Evolutionary conservation across 805 yeast species (phyloP).

Genomic region (Lipomyces starkeyi): DNA sequence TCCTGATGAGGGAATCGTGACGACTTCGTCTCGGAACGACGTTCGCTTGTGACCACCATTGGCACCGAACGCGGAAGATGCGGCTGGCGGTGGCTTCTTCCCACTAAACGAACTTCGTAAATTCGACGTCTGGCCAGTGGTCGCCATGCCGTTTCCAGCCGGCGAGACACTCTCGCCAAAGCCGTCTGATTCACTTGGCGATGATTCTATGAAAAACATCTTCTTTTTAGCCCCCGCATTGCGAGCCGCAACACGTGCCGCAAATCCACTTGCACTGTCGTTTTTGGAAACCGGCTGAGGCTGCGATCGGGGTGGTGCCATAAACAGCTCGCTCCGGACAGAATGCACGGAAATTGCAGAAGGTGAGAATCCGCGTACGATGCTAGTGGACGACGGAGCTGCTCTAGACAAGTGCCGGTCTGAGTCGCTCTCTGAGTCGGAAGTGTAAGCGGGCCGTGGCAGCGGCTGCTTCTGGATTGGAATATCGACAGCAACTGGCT

Average conservation of each 20-base stretch:
- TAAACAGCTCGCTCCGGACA: constrained; percentile 31
- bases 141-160: constrained; percentile 14
- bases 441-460: neutral
- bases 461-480: neutral
- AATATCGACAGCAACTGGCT: neutral
- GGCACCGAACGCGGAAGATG: neutral
- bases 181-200: constrained; percentile 48
- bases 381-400: constrained; percentile 31
- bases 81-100: constrained; percentile 9
- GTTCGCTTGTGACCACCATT: constrained; percentile 28
- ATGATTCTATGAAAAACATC: constrained; percentile 50
- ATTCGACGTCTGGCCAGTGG: constrained; percentile 7
- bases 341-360: constrained; percentile 47
- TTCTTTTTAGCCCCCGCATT: constrained; percentile 29
- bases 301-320: constrained; percentile 15
- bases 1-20: constrained; percentile 26
- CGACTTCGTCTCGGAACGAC: constrained; percentile 32
- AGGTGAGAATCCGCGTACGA: constrained; percentile 50
- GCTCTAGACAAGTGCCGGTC: constrained; percentile 5
- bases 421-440: constrained; percentile 12
- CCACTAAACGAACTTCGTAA: constrained; percentile 21
- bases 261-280: constrained; percentile 3
- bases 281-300: constrained; percentile 7
- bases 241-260: neutral
- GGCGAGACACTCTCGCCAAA: constrained; percentile 40